Evolutionary conservation across 148 eudicot genomes (phyloP).

Genomic region (Mesembryanthemum crystallinum): DNA sequence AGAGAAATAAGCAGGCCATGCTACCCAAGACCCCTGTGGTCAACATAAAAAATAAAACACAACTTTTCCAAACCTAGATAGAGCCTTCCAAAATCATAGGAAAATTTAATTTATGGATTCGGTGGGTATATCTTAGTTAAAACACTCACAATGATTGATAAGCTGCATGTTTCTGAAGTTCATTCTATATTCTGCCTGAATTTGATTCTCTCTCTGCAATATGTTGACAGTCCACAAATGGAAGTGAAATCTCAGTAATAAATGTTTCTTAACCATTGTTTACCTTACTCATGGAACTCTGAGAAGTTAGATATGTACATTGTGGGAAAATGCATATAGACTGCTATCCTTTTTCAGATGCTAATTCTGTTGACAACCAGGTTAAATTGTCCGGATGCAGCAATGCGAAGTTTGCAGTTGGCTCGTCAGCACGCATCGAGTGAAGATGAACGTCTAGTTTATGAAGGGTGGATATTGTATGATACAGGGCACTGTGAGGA

Average conservation of each 20-base stretch:
- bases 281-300: background rate
- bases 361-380: constrained; percentile 40
- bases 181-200: background rate
- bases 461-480: constrained; percentile 98
- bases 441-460: constrained; percentile 81
- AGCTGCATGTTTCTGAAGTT: background rate
- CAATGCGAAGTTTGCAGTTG: constrained; percentile 90
- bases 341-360: constrained; percentile 10
- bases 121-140: background rate
- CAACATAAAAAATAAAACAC: too few species aligned
- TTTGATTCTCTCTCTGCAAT: background rate
- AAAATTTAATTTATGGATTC: background rate
- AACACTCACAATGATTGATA: background rate
- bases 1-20: background rate
- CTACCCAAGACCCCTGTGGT: background rate
- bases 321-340: background rate
- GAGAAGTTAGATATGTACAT: background rate
- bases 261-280: background rate
- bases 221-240: too few species aligned
- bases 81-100: background rate
- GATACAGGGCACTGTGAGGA: constrained; percentile 94
- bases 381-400: constrained; percentile 95
- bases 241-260: background rate
- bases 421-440: constrained; percentile 86
- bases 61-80: background rate